Conservation (phyloP, 176 grass and related monocot genomes). For the Cocos nucifera region DNA sequence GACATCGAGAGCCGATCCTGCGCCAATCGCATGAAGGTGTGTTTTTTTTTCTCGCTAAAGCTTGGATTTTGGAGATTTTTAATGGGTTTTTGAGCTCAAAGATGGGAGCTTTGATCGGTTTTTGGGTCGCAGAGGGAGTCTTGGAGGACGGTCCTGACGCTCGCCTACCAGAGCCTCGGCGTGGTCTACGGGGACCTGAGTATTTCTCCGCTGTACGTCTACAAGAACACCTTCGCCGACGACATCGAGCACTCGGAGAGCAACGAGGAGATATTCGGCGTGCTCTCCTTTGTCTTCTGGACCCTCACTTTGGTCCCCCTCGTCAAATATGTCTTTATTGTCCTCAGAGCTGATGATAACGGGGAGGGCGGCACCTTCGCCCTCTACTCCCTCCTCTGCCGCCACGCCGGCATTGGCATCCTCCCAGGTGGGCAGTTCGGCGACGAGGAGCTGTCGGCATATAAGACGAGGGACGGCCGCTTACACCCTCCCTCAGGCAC, state of each 20-base stretch:
- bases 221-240: slow-evolving; percentile 89
- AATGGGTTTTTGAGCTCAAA: no score
- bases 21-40: no score
- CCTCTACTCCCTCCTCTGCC: slow-evolving; percentile 93
- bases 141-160: slow-evolving; percentile 76
- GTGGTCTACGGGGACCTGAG: slow-evolving; percentile 96
- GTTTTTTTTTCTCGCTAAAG: no score
- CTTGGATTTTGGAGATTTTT: no score
- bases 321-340: slow-evolving; percentile 95
- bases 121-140: slow-evolving; percentile 19
- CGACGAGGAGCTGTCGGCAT: slow-evolving; percentile 28
- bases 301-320: slow-evolving; percentile 90
- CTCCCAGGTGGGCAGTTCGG: slow-evolving; percentile 53
- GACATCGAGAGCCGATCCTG: no score
- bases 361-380: slow-evolving; percentile 98
- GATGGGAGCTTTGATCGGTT: no score
- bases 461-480: slow-evolving; percentile 23
- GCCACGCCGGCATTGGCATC: slow-evolving; percentile 71
- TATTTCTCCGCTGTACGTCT: slow-evolving; percentile 91
- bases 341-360: slow-evolving; percentile 88
- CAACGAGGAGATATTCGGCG: slow-evolving; percentile 96
- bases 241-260: slow-evolving; percentile 94
- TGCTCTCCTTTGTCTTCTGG: slow-evolving; percentile 98
- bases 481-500: not conserved
- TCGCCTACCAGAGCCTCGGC: slow-evolving; percentile 88